Base-by-base conservation (phyloP, 2,329 filamentous ascomycete genomes). In the Celoporthe dispersa region DNA sequence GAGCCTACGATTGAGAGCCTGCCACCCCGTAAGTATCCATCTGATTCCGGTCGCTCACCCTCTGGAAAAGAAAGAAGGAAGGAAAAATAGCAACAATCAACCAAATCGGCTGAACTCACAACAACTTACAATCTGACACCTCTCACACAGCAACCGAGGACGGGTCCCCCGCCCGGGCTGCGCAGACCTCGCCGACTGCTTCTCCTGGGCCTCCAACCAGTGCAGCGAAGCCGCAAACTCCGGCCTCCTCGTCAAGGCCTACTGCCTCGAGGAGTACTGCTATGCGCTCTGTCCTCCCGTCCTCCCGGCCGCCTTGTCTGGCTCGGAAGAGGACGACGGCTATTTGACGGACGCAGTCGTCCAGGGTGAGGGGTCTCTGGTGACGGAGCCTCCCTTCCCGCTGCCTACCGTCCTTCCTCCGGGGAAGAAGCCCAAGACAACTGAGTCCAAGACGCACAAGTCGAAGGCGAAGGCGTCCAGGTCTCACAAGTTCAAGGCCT, bases 11-110 rank as follows among this genome's bases (percentile, higher is more conserved):
- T n/a, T 39, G 19, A 28, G 14, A 1, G 3, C 5, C 16, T 9
- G 37, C 64, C 64, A 6, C 66, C 66, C 53, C 57, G 66, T 67
- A 11, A 62, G 66, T 61, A n/a, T n/a, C n/a, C n/a, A n/a, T n/a
- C n/a, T n/a, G n/a, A n/a, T n/a, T n/a, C n/a, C n/a, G n/a, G n/a
- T n/a, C n/a, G n/a, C n/a, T n/a, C n/a, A n/a, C n/a, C n/a, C n/a
- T n/a, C n/a, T n/a, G n/a, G n/a, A n/a, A n/a, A n/a, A n/a, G n/a
- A n/a, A 48, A 6, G 12, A 14, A 44, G 12, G 44, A 35, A 35
- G 8, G 8, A 35, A 35, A 35, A 35, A 35, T 4, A 35, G 8
- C 3, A 35, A 35, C 3, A 35, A 35, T n/a, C n/a, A n/a, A n/a
- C n/a, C n/a, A n/a, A n/a, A n/a, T n/a, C n/a, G n/a, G n/a, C n/a